phyloP scores from a whole-genome alignment of 192 early-diverging fungal species.

The Lobosporangium transversale region DNA sequence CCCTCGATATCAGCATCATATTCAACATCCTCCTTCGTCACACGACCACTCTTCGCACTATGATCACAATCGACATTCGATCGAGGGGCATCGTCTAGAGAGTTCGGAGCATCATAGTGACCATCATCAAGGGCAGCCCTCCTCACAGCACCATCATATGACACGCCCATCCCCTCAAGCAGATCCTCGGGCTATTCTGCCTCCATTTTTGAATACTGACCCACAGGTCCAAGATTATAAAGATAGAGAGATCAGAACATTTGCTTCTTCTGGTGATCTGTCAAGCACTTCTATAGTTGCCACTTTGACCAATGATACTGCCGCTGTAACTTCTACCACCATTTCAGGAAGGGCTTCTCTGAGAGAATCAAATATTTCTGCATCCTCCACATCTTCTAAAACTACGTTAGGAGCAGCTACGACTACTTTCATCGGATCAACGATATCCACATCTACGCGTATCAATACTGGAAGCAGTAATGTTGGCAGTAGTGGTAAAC shows the following conservation, averaged over 20 bases:
- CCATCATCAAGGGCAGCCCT: conserved; percentile 13
- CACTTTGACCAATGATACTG: no score
- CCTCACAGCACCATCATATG: conserved; percentile 17
- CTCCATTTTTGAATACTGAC: conserved; percentile 8
- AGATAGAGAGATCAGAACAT: background rate
- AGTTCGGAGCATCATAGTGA: background rate
- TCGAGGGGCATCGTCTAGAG: background rate
- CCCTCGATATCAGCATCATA: conserved; percentile 3
- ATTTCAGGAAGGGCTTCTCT: no score
- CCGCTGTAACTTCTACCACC: no score
- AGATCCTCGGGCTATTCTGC: no score
- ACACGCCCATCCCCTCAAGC: no score
- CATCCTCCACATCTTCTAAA: background rate
- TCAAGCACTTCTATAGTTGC: no score
- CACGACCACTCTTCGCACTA: background rate
- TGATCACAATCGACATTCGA: background rate
- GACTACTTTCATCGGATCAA: background rate
- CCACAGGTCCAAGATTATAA: conserved; percentile 2
- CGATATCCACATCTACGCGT: no score
- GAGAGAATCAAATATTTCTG: conserved; percentile 1
- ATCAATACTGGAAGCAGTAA: background rate
- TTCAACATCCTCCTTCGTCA: conserved; percentile 13
- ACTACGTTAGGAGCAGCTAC: background rate
- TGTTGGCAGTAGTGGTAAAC: background rate
- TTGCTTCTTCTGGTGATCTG: background rate